Evolutionary conservation across 345 rosid genomes (phyloP).

Genomic region (Brassica nigra): DNA sequence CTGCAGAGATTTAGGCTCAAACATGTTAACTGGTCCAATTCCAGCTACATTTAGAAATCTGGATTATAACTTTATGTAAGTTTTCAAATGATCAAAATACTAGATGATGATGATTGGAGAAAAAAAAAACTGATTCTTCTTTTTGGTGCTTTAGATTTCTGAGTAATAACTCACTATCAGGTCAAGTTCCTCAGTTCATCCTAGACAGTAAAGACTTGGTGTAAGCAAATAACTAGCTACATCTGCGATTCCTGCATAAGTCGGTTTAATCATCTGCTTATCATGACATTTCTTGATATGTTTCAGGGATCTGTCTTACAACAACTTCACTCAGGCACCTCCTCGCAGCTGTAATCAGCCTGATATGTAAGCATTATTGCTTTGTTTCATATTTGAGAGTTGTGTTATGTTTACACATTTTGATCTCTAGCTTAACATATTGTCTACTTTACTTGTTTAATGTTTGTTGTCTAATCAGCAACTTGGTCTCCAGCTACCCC

Average conservation of each 20-base stretch:
- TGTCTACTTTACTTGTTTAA: background rate
- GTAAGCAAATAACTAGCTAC: no score
- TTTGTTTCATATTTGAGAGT: background rate
- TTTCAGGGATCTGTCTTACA: conserved; percentile 83
- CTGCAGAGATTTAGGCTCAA: conserved; percentile 81
- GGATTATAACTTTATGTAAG: conserved; percentile 47
- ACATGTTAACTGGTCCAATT: conserved; percentile 59
- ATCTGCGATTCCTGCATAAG: no score
- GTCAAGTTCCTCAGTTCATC: conserved; percentile 62
- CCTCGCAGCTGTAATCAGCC: background rate
- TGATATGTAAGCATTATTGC: background rate
- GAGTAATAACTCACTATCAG: conserved; percentile 71
- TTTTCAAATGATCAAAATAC: background rate
- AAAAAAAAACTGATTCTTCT: background rate
- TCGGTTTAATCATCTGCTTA: no score
- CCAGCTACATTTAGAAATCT: conserved; percentile 42
- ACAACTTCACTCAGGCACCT: conserved; percentile 53
- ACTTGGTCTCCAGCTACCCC: conserved; percentile 64
- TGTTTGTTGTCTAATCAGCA: conserved; percentile 27
- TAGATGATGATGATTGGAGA: background rate
- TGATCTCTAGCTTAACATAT: background rate
- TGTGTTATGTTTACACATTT: background rate
- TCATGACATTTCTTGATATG: background rate
- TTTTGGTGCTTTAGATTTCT: conserved; percentile 55
- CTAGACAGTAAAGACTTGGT: conserved; percentile 15